phyloP scores from a whole-genome alignment of 2,329 filamentous ascomycete species.

The Hymenoscyphus scutula region DNA sequence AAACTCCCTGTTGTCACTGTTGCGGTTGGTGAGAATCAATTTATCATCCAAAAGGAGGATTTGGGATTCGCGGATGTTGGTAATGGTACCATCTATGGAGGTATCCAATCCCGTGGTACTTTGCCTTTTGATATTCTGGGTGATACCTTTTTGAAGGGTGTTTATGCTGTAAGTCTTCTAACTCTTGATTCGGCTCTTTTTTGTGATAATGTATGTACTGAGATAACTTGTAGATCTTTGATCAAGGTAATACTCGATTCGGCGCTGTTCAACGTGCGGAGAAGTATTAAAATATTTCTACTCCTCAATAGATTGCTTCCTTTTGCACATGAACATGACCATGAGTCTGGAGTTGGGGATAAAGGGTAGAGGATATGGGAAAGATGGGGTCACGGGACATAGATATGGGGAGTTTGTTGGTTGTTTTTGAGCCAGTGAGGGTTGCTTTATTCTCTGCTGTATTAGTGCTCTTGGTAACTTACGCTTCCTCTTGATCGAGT shows the following conservation, averaged over 20 bases:
- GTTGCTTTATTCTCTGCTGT: neutral
- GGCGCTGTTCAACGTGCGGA: conserved; percentile 51
- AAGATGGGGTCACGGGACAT: neutral
- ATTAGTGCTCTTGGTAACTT: neutral
- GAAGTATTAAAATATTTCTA: conserved; percentile 29
- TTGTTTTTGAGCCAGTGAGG: neutral
- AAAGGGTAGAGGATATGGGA: neutral
- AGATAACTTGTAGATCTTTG: conserved; percentile 48
- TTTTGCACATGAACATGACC: neutral
- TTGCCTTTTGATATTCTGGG: conserved; percentile 57
- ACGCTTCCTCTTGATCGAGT: neutral
- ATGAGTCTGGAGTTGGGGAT: neutral
- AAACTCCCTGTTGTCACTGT: conserved; percentile 60
- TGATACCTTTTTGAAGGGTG: conserved; percentile 55
- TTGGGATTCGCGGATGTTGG: conserved; percentile 55
- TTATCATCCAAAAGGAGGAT: conserved; percentile 57
- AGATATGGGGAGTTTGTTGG: neutral
- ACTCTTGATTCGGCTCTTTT: neutral
- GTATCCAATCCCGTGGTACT: conserved; percentile 56
- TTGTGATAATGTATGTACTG: neutral
- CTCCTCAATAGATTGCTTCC: conserved; percentile 10
- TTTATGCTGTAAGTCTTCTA: conserved; percentile 51
- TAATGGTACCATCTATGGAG: conserved; percentile 55
- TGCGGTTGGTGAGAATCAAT: conserved; percentile 59
- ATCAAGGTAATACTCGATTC: conserved; percentile 55